Conservation (phyloP, 345 rosid species). For the Excoecaria cochinchinensis region DNA sequence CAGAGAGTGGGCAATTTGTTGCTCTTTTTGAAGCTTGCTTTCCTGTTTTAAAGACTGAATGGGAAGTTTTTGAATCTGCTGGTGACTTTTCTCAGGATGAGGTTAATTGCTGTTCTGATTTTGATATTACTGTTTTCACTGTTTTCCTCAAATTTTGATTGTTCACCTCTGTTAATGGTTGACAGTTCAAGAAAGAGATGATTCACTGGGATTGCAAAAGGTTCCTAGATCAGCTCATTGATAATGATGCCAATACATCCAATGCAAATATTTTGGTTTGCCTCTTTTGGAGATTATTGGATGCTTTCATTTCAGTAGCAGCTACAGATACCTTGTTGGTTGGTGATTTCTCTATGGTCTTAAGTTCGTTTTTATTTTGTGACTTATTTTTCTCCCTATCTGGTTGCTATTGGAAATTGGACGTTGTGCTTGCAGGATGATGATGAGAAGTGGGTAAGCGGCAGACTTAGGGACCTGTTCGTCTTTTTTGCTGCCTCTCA, state of each 20-base stretch:
- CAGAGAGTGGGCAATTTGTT: conserved; percentile 44
- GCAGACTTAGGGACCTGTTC: conserved; percentile 54
- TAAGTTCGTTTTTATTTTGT: conserved; percentile 2
- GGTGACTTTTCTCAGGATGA: conserved; percentile 41
- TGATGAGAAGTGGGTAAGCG: conserved; percentile 33
- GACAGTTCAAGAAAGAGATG: conserved; percentile 49
- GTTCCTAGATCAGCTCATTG: conserved; percentile 53
- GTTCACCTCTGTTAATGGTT: conserved; percentile 16
- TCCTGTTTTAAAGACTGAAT: conserved; percentile 65
- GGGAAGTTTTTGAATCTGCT: conserved; percentile 51
- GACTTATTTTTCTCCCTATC: not conserved
- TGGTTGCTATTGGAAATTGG: not conserved
- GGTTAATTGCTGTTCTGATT: conserved; percentile 34
- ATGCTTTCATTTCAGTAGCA: conserved; percentile 40
- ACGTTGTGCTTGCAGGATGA: conserved; percentile 45
- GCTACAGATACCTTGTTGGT: conserved; percentile 46
- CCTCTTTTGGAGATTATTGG: conserved; percentile 68
- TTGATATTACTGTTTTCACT: not conserved
- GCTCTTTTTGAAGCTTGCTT: conserved; percentile 65
- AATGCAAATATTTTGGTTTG: conserved; percentile 54
- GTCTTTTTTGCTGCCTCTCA: conserved; percentile 57
- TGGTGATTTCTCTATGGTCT: conserved; percentile 32
- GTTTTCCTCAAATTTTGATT: conserved; percentile 11
- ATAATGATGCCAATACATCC: conserved; percentile 43
- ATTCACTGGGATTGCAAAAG: conserved; percentile 53